Percentiles rank a stretch among this genome's conserved stretches.
Conservation (phyloP, 371 early-diverging fungal genomes). For the Entomophthora muscae region DNA sequence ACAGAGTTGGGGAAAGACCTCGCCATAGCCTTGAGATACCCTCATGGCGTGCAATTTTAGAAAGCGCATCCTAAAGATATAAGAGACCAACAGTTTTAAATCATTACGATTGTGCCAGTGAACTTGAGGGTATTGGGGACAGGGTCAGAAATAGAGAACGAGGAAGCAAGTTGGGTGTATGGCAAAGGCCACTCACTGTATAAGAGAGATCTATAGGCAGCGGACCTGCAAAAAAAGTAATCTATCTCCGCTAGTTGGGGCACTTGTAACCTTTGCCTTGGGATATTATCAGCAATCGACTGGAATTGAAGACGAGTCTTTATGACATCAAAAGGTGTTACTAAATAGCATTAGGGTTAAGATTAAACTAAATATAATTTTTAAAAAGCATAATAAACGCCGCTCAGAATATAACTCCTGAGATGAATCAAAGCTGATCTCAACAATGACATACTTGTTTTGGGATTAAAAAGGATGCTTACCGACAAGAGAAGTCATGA, state of each 20-base stretch:
- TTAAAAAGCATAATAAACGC: background rate
- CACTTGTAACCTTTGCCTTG: background rate
- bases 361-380: background rate
- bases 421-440: too few relatives aligned
- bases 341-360: conserved; percentile 18
- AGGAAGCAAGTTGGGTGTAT: conserved; percentile 12
- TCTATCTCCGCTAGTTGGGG: background rate
- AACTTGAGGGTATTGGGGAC: conserved; percentile 5
- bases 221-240: conserved; percentile 13
- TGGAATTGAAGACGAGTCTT: conserved; percentile 80
- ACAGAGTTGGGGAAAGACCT: conserved; percentile 70
- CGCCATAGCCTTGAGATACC: conserved; percentile 64
- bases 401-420: background rate
- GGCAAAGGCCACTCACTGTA: conserved; percentile 15
- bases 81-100: conserved; percentile 1
- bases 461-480: conserved; percentile 11
- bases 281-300: conserved; percentile 13
- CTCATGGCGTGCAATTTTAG: conserved; percentile 60
- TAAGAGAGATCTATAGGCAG: conserved; percentile 14
- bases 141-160: background rate
- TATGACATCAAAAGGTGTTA: conserved; percentile 86
- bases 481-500: conserved; percentile 49
- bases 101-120: conserved; percentile 4
- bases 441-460: too few relatives aligned
- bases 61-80: conserved; percentile 42